These are phyloP conservation scores for Paramarasmius palmivorus DNA, from an alignment of 1,284 basidiomycete species.

Conservation along the genomic window DNA sequence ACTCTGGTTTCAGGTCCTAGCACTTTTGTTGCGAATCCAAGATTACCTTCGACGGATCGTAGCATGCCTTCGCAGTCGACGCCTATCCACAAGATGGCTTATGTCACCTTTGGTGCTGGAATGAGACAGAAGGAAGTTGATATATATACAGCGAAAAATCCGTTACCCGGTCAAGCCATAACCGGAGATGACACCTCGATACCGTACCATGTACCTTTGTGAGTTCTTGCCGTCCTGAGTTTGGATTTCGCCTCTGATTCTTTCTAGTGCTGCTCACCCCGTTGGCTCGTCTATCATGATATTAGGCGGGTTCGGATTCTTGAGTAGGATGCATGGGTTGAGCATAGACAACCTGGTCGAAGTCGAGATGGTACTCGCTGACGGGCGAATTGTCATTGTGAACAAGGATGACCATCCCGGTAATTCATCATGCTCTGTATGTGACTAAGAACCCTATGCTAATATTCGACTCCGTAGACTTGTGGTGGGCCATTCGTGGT, in stretches of 20 bases:
- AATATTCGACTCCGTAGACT: constrained; percentile 40
- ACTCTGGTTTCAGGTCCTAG: constrained; percentile 32
- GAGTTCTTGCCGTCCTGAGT: constrained; percentile 28
- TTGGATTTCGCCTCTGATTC: constrained; percentile 14
- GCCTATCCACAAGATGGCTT: constrained; percentile 67
- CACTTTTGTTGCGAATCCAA: constrained; percentile 34
- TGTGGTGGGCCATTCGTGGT: constrained; percentile 91
- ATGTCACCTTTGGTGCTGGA: constrained; percentile 83
- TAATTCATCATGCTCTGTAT: too few species aligned
- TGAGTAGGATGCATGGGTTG: constrained; percentile 80
- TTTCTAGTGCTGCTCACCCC: constrained; percentile 66
- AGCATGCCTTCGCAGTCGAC: constrained; percentile 44
- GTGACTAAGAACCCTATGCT: not conserved
- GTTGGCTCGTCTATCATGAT: constrained; percentile 83
- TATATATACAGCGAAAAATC: constrained; percentile 67
- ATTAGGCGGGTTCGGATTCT: constrained; percentile 87
- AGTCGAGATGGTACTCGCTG: constrained; percentile 81
- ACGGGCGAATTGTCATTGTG: constrained; percentile 73
- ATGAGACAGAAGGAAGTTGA: constrained; percentile 83
- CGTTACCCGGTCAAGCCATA: constrained; percentile 59
- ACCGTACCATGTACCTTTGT: constrained; percentile 86
- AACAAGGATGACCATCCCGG: constrained; percentile 69
- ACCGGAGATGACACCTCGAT: constrained; percentile 53
- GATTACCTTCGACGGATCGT: constrained; percentile 35
- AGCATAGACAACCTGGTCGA: constrained; percentile 87